Conservation (phyloP, 768 basidiomycete genomes). For the Tulasnella sp. region DNA sequence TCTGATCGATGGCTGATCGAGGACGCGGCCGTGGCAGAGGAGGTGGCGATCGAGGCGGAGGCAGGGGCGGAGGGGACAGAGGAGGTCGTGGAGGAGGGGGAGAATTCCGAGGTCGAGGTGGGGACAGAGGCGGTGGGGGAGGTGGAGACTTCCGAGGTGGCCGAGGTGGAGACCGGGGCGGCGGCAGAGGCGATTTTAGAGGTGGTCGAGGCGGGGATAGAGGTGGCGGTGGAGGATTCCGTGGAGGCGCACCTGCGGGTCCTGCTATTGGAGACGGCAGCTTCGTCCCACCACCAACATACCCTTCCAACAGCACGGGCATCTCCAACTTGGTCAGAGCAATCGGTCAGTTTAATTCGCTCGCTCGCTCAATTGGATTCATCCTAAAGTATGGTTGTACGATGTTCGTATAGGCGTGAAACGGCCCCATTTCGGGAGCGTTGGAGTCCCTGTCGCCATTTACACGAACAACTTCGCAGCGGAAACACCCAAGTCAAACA, state of each 20-base stretch:
- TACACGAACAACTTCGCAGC: constrained; percentile 54
- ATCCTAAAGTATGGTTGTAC: not conserved
- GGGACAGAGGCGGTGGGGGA: not conserved
- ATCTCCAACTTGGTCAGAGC: not conserved
- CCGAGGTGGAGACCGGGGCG: not conserved
- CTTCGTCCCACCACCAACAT: not conserved
- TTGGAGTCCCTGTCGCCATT: constrained; percentile 38
- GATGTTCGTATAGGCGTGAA: constrained; percentile 45
- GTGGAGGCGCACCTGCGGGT: constrained; percentile 1
- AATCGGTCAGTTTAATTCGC: not conserved
- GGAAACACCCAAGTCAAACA: constrained; percentile 48
- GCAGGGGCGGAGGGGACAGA: not conserved
- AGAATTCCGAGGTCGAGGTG: not conserved
- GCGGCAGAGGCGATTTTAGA: not conserved
- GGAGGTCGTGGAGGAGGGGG: not conserved
- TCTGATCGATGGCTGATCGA: too few relatives aligned
- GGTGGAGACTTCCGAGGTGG: not conserved
- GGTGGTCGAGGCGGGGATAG: constrained; percentile 8
- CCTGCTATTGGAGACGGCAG: constrained; percentile 1
- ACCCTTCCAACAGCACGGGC: not conserved
- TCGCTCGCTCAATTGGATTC: too few relatives aligned
- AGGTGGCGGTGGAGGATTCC: not conserved
- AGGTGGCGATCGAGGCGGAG: not conserved
- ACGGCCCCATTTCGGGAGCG: constrained; percentile 50
- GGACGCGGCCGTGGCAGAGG: not conserved